Evolutionary conservation across 2,329 filamentous ascomycete genomes (phyloP), one percentile per base, ranked within the genome.

Genomic region (Albophoma yamanashiensis): DNA sequence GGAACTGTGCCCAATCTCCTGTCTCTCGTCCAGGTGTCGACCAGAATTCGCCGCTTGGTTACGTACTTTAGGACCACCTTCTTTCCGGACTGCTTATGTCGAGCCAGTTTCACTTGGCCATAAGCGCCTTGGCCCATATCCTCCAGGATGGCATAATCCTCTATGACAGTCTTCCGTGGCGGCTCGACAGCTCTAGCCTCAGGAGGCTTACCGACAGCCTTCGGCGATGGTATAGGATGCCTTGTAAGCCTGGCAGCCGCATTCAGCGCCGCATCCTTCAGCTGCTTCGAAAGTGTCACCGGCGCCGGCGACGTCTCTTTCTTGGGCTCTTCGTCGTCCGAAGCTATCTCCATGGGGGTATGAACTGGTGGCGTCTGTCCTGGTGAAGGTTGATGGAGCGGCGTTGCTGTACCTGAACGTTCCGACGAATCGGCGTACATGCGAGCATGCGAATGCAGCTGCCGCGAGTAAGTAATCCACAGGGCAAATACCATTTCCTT

Each of bases 61-160:
- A 99, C 94, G 72, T 96, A 99, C 73, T 99, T 99, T 69, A 99
- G 82, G 25, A 99, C 93, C 63, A 95, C 89, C 74, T 95, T 96
- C 71, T 88, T 89, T 58, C 84, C 85, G 58, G 82, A 85, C 67
- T 87, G 85, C 76, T 92, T 95, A 76, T 94, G 89, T 38, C 92
- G 86, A 58, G 90, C 93, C 56, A 99, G 82, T 73, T 99, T 99
- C 61, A 99, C 94, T 74, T 99, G 93, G 2, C 94, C 94, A 71
- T 99, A 99, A 1, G 94, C 94, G 47, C 94, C 94, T 75, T 97
- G 92, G 5, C 94, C 94, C 93, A 99, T 97, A 62, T 99, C 94
- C 74, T 99, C 94, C 15, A 99, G 79, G 62, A 99, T 93, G 50
- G 87, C 82, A 72, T 96, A 99, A 71, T 97, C 92, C 58, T 88